Percentiles rank a stretch among this genome's conserved stretches.
Conservation (phyloP, 2,329 filamentous ascomycete genomes). For the Fusarium armeniacum region DNA sequence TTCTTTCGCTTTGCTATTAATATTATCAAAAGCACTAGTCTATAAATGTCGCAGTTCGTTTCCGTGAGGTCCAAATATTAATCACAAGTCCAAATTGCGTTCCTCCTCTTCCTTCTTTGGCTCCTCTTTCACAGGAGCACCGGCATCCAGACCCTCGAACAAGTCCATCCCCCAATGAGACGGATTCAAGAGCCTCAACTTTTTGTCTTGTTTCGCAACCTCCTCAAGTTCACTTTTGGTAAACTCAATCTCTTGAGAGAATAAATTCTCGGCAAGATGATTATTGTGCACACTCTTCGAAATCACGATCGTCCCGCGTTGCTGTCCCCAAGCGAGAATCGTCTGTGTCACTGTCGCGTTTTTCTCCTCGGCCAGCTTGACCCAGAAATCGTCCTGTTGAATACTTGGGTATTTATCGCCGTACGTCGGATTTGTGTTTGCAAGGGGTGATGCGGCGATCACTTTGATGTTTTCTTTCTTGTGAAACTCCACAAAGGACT, state of each 20-base stretch:
- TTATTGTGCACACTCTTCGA: conserved; percentile 41
- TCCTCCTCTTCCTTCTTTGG: conserved; percentile 24
- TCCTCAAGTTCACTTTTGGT: conserved; percentile 52
- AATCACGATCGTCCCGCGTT: conserved; percentile 41
- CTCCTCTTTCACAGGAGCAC: conserved; percentile 35
- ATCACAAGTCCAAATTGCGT: conserved; percentile 34
- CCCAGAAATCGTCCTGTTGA: conserved; percentile 41
- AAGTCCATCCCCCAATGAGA: conserved; percentile 57
- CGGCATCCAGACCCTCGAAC: conserved; percentile 58
- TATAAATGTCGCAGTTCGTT: not conserved
- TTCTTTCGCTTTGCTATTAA: conserved; percentile 1
- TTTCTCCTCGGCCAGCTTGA: conserved; percentile 30
- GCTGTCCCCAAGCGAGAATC: conserved; percentile 44
- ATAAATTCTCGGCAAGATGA: conserved; percentile 43
- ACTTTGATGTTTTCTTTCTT: conserved; percentile 49
- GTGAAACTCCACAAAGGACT: conserved; percentile 49
- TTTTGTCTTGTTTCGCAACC: conserved; percentile 50
- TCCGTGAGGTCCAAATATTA: not conserved
- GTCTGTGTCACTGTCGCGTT: conserved; percentile 44
- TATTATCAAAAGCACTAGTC: not conserved
- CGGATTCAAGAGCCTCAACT: conserved; percentile 57
- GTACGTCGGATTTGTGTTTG: conserved; percentile 44
- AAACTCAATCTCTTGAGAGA: conserved; percentile 33
- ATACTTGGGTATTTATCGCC: conserved; percentile 40
- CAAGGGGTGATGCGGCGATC: conserved; percentile 45